phyloP scores from a whole-genome alignment of 257 asterid species.

The Scutellaria minor region DNA sequence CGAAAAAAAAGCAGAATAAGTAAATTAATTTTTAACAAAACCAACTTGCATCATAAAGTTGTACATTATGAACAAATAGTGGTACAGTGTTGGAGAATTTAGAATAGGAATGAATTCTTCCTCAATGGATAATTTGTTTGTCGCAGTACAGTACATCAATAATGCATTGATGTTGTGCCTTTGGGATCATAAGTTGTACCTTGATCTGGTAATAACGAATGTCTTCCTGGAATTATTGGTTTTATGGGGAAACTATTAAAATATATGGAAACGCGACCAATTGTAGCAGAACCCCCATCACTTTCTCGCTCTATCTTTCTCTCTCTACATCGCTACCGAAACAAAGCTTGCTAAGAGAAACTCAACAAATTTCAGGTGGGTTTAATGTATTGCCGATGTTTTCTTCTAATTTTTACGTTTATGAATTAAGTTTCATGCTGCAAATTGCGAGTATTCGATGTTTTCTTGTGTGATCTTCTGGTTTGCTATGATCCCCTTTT shows the following conservation, averaged over 20 bases:
- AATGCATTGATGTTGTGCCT: not conserved
- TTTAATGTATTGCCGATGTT: not conserved
- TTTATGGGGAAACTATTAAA: conserved; percentile 28
- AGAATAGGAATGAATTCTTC: conserved; percentile 37
- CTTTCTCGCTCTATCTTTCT: conserved; percentile 40
- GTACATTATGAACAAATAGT: conserved; percentile 29
- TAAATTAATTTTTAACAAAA: not conserved
- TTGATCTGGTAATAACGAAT: conserved; percentile 25
- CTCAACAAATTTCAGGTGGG: conserved; percentile 29
- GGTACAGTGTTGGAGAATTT: conserved; percentile 32
- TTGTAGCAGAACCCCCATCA: conserved; percentile 32
- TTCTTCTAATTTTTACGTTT: not conserved
- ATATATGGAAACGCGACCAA: conserved; percentile 33
- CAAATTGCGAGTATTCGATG: conserved; percentile 8
- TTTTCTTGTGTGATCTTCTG: conserved; percentile 20
- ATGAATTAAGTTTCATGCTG: conserved; percentile 13
- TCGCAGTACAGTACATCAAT: conserved; percentile 12
- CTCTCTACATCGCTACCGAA: conserved; percentile 24
- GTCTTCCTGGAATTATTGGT: conserved; percentile 21
- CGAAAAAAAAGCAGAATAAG: not conserved
- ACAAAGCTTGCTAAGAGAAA: conserved; percentile 15
- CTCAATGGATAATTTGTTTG: conserved; percentile 20
- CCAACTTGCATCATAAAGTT: conserved; percentile 32
- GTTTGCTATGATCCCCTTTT: conserved; percentile 36
- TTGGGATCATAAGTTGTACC: not conserved